Conservation (phyloP, 768 basidiomycete genomes). For the Psilocybe cubensis region DNA sequence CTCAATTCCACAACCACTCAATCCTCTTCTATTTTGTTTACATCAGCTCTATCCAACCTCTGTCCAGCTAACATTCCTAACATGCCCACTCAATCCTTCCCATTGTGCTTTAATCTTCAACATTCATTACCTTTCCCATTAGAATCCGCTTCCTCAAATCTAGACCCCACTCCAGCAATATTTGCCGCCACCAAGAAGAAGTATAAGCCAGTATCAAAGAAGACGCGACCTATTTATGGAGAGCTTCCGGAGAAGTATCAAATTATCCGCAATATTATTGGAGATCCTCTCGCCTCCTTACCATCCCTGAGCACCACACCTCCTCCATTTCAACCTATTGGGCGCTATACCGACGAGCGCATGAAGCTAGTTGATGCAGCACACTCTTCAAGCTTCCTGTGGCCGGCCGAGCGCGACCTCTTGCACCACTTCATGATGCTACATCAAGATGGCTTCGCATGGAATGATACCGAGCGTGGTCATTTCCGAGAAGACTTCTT, state of each 20-base stretch:
- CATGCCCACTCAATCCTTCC: too few relatives aligned
- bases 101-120: too few relatives aligned
- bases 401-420: conserved; percentile 31
- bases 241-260: conserved; percentile 10
- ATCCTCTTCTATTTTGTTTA: not conserved
- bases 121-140: too few relatives aligned
- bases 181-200: not conserved
- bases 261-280: conserved; percentile 11
- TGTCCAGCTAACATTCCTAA: too few relatives aligned
- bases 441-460: conserved; percentile 44
- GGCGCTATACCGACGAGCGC: conserved; percentile 24
- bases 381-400: conserved; percentile 30
- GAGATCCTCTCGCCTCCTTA: conserved; percentile 10
- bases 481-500: too few relatives aligned
- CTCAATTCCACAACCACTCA: not conserved
- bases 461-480: conserved; percentile 39
- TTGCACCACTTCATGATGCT: too few relatives aligned
- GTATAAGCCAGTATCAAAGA: conserved; percentile 13
- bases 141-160: not conserved
- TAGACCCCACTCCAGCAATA: not conserved
- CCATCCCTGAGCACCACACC: conserved; percentile 8
- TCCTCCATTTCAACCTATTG: conserved; percentile 12
- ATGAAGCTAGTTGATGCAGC: conserved; percentile 9
- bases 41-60: not conserved
- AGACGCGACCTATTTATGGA: not conserved